Conservation (phyloP, 1,284 basidiomycete genomes). For the Spongiforma sp. region DNA sequence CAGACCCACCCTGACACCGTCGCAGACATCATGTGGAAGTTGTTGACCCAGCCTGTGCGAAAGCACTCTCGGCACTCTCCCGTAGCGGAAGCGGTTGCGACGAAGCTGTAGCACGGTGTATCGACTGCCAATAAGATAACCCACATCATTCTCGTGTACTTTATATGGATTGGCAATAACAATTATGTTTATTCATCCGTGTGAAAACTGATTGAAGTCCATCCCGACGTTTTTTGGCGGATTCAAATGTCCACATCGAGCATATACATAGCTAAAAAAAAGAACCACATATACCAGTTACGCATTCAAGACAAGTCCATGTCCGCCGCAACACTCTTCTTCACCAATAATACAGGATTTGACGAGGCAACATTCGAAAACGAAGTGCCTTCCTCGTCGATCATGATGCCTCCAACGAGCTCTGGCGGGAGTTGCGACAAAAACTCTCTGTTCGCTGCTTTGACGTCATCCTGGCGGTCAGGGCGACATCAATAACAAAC, state of each 20-base stretch:
- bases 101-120: neutral
- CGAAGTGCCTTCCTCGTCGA: constrained; percentile 19
- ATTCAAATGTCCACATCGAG: no score
- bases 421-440: constrained; percentile 36
- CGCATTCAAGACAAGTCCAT: constrained; percentile 30
- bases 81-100: neutral
- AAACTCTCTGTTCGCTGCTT: constrained; percentile 31
- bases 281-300: no score
- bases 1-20: constrained; percentile 7
- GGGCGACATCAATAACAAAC: constrained; percentile 4
- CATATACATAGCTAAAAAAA: no score
- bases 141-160: no score
- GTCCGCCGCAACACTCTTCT: constrained; percentile 2
- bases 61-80: neutral
- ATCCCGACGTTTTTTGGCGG: no score
- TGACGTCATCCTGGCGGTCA: constrained; percentile 30
- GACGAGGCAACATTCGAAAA: neutral
- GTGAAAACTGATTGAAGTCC: no score
- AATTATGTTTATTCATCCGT: no score
- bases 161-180: no score
- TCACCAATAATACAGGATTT: neutral
- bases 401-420: constrained; percentile 29
- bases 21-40: no score
- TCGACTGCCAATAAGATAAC: no score
- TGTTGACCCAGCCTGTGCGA: neutral